These are phyloP conservation scores for Fusarium nisikadoi DNA, from an alignment of 2,329 filamentous ascomycete genomes.

Conservation along the genomic window DNA sequence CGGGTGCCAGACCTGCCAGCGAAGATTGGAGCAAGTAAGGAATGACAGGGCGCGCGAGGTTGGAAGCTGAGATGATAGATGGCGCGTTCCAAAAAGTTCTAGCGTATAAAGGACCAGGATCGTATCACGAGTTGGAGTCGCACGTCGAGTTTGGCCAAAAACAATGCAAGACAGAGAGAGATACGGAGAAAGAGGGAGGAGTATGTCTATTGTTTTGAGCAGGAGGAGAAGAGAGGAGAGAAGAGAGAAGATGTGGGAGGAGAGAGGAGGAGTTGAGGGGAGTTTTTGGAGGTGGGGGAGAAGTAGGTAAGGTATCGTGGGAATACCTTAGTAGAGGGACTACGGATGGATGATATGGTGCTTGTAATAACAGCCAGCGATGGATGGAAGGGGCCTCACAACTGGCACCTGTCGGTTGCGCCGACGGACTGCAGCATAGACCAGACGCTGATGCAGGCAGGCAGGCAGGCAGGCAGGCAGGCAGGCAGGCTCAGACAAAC, in stretches of 20 bases:
- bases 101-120: slow-evolving; percentile 22
- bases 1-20: slow-evolving; percentile 35
- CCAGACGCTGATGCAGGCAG: slow-evolving; percentile 12
- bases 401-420: slow-evolving; percentile 33
- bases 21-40: slow-evolving; percentile 29
- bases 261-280: slow-evolving; percentile 20
- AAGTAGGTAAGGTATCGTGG: slow-evolving; percentile 18
- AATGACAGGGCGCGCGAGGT: slow-evolving; percentile 30
- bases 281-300: slow-evolving; percentile 29
- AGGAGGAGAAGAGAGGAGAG: slow-evolving; percentile 22
- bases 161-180: slow-evolving; percentile 13
- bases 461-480: no score
- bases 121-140: slow-evolving; percentile 36
- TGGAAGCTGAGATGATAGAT: slow-evolving; percentile 20
- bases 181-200: slow-evolving; percentile 18
- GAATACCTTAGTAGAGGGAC: slow-evolving; percentile 2
- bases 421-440: slow-evolving; percentile 31
- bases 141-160: slow-evolving; percentile 26
- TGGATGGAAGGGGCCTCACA: slow-evolving; percentile 35
- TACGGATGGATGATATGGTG: slow-evolving; percentile 30
- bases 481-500: slow-evolving; percentile 17
- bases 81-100: slow-evolving; percentile 29
- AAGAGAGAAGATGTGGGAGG: slow-evolving; percentile 26
- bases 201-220: slow-evolving; percentile 15
- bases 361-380: slow-evolving; percentile 24